Evolutionary conservation across 2,329 filamentous ascomycete genomes (phyloP), one percentile per base, ranked within the genome.

Genomic region (Talaromyces amestolkiae): DNA sequence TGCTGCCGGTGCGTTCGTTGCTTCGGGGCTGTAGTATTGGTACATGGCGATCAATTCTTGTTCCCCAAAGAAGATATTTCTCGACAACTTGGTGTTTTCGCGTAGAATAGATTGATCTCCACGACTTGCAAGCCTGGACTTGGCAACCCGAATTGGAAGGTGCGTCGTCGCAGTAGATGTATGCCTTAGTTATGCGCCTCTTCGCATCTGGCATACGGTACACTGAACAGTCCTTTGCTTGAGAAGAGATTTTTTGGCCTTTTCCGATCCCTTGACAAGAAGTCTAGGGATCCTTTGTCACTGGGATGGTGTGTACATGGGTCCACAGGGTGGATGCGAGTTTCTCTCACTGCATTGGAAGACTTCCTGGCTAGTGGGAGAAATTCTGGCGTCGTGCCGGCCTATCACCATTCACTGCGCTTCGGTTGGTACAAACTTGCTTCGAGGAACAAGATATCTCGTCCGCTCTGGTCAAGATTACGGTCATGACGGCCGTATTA

Each of bases 261-360:
- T 54, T 58, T 22, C 51, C 27, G 13, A 58, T 27, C 24, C 41
- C 41, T 63, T 39, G 39, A 33, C 33, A 58, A 35, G 24, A 39
- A 13, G 31, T 19, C 27, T 33, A 49, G 22, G 51, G 19, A 58
- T 41, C 6, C 39, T 58, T 56, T 43, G 53, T 58, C 41, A n/a
- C 33, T 58, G 22, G 17, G n/a, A 17, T 63, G 61, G 61, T 63
- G 37, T 63, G 51, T 63, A 53, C 56, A 33, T 66, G 58, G 65
- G 49, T 66, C 65, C 54, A 64, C 65, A 65, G 33, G 39, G 56
- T 54, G 61, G 65, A 37, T 56, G 53, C 54, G 54, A 64, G 24
- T 51, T 60, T 58, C 43, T 33, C 56, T 49, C 56, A 64, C 24
- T 64, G 51, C 43, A 63, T 66, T 53, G 47, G 61, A 58, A 45